Evolutionary conservation across 768 basidiomycete species (phyloP), one percentile per base, ranked within the genome.

Genomic region (Leccinellum albellum): DNA sequence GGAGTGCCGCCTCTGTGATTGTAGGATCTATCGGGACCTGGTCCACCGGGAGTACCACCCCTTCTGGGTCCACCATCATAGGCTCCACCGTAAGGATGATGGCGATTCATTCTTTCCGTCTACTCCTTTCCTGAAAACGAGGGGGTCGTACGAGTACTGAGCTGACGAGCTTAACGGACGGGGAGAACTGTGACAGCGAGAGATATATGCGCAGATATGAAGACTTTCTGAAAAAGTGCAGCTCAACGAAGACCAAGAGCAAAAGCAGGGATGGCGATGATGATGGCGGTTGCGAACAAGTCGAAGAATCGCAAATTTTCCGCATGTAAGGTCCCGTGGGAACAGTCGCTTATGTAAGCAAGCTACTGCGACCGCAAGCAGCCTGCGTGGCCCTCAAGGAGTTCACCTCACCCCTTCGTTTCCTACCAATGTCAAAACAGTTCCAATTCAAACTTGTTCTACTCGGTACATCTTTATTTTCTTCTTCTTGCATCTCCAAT

Each of bases 401-500:
- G n/a, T n/a, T n/a, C n/a, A n/a, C n/a, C n/a, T n/a, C n/a, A n/a
- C n/a, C 63, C 15, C 62, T 67, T 60, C 51, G 31, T 53, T 60
- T 35, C 58, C 64, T 62, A 62, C 59, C 75, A 75, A 95, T 94
- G 92, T 91, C 92, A 58, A 91, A 90, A 73, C 91, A 94, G 76
- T 90, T 82, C 64, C 91, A 93, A 75, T 97, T 96, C 79, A 98
- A 98, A 74, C 89, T 98, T 63, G 96, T 98, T 61, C 84, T 98
- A 47, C 84, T 98, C 60, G 97, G 97, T 91, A 59, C 37, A 5
- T 40, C 0, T 0, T 8, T 61, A 77, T 14, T 20, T 32, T 29
- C 1, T 13, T 4, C n/a, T 21, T 10, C 4, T 47, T 14, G 2
- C 10, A 4, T 42, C 3, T n/a, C 3, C 9, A 6, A 32, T 14